phyloP scores from a whole-genome alignment of 352 stramenopile genomes.

The Phytopythium mirpurense region DNA sequence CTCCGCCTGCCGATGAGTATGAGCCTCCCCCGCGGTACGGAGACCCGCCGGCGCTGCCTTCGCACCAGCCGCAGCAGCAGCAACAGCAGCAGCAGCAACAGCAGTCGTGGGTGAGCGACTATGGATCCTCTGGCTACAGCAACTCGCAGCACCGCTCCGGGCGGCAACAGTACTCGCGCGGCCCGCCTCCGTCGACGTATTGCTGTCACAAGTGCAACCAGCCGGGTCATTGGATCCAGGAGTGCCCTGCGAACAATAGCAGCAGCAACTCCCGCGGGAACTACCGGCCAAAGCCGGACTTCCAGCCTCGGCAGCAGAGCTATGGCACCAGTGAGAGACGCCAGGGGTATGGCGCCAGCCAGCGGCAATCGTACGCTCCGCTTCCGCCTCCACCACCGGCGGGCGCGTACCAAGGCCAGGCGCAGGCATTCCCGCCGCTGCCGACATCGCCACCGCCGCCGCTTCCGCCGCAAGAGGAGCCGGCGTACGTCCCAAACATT shows the following conservation, averaged over 20 bases:
- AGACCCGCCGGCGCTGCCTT: no score
- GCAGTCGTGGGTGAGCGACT: slow-evolving; percentile 4
- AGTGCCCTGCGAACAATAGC: slow-evolving; percentile 39
- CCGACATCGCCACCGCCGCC: background rate
- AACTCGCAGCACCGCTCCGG: slow-evolving; percentile 14
- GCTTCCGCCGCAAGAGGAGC: background rate
- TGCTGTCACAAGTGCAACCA: slow-evolving; percentile 74
- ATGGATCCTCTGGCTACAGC: slow-evolving; percentile 2
- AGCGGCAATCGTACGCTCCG: slow-evolving; percentile 8
- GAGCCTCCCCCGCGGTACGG: no score
- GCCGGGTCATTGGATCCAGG: slow-evolving; percentile 76
- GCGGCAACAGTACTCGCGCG: slow-evolving; percentile 14
- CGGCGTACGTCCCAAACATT: slow-evolving; percentile 2
- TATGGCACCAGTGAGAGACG: background rate
- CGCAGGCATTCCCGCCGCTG: slow-evolving; percentile 8
- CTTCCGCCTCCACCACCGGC: background rate
- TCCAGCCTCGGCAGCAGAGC: background rate
- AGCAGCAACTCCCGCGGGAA: slow-evolving; percentile 2
- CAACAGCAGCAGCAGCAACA: slow-evolving; percentile 12
- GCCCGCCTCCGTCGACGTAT: slow-evolving; percentile 51
- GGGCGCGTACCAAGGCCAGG: slow-evolving; percentile 7
- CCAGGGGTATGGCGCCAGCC: background rate
- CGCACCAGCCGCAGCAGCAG: background rate
- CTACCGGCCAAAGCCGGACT: slow-evolving; percentile 6
- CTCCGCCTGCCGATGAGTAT: slow-evolving; percentile 13